Base-by-base conservation (phyloP, 108 stramenopile species). In the Conticribra guillardii region DNA sequence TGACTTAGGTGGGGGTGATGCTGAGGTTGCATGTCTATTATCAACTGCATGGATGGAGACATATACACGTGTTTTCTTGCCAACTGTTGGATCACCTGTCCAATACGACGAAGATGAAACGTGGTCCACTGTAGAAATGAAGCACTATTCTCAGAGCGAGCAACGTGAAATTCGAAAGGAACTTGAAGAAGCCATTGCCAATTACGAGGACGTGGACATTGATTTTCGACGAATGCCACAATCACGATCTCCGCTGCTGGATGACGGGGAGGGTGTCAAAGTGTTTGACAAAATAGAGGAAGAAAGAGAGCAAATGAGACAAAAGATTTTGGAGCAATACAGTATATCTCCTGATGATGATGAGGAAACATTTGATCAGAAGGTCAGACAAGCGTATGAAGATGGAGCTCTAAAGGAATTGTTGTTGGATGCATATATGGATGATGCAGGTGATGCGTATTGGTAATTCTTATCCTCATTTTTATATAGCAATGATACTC, bases 41-140 rank as follows among this genome's bases (percentile, higher is more conserved):
- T 90, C 89, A 23, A 90, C 93, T 18, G 90, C 90, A 19, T 94
- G 89, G 76, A 88, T 94, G 89, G 93, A 94, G 66, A 91, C 90
- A 5, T 94, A 94, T 60, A 75, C 84, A 4, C 69, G 93, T 28
- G 76, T 86, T 30, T 94, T 91, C 73, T 61, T 94, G 4, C 93
- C 93, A 8, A 94, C 93, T 15, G 75, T 76, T 26, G 90, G 89
- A 17, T 64, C 78, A 0, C 85, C 89, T 0, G 80, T 94, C 4
- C 74, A 70, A 26, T 33, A 75, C 27, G 93, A 91, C 54, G 85
- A 85, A 27, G 69, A 79, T 9, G 82, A 86, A 46, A 64, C 62
- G 1, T 91, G 90, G 89, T 50, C 67, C 17, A 64, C 63, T 17
- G 22, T 84, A 45, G 74, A 76, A 31, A 73, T 73, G 56, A 76